Conservation (phyloP, 108 stramenopile species). For the Cyclotella choctawhatcheeana region DNA sequence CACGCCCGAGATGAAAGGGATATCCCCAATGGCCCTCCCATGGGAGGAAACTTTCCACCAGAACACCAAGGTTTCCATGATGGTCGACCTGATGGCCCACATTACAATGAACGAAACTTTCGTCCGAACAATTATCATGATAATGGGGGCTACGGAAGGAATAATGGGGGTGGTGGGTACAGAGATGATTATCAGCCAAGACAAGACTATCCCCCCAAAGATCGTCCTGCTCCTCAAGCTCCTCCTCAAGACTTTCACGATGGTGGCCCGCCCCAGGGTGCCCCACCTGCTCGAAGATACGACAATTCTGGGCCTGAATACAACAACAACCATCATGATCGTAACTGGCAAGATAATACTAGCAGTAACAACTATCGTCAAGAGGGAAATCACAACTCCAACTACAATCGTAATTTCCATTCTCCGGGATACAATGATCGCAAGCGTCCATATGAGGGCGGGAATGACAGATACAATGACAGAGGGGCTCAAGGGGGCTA, state of each 20-base stretch:
- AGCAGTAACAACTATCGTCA: conserved; percentile 3
- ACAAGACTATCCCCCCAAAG: conserved; percentile 4
- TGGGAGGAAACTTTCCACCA: neutral
- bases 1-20: conserved; percentile 50
- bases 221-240: conserved; percentile 7
- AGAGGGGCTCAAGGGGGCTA: conserved; percentile 16
- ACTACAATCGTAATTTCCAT: neutral
- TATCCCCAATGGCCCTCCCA: conserved; percentile 18
- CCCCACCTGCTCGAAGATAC: conserved; percentile 23
- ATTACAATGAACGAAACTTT: conserved; percentile 11
- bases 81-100: conserved; percentile 6
- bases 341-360: conserved; percentile 16
- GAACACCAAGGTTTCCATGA: conserved; percentile 23
- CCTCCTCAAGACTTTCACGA: conserved; percentile 31
- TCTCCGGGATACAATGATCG: conserved; percentile 33
- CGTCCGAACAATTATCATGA: conserved; percentile 20
- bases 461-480: conserved; percentile 20
- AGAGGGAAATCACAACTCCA: conserved; percentile 6
- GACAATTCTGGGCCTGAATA: conserved; percentile 19
- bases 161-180: conserved; percentile 33
- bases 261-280: conserved; percentile 2
- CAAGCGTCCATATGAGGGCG: conserved; percentile 31
- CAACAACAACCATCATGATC: conserved; percentile 19
- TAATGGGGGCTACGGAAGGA: conserved; percentile 24
- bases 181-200: conserved; percentile 15